Evolutionary conservation across 208 protist genomes (phyloP).

Genomic region (Borovskyia barvae): DNA sequence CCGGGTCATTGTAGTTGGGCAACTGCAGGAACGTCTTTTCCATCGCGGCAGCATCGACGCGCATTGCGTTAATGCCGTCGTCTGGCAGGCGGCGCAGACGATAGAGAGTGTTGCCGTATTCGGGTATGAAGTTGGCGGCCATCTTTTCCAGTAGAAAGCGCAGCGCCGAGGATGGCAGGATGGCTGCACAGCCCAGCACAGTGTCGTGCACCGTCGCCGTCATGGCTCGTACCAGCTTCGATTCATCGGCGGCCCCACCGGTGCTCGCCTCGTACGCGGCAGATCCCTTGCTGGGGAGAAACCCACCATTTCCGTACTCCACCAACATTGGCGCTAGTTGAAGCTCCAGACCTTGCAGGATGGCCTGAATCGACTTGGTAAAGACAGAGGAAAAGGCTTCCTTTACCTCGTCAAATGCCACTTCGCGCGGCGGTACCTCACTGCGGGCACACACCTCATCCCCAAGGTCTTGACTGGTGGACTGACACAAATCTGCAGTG

Average conservation of each 20-base stretch:
- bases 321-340: slow-evolving; percentile 50
- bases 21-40: slow-evolving; percentile 80
- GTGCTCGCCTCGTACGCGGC: slow-evolving; percentile 8
- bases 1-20: slow-evolving; percentile 86
- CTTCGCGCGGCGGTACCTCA: slow-evolving; percentile 60
- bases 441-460: slow-evolving; percentile 73
- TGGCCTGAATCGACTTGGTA: slow-evolving; percentile 53
- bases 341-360: slow-evolving; percentile 63
- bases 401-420: slow-evolving; percentile 70
- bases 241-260: slow-evolving; percentile 48
- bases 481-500: slow-evolving; percentile 82
- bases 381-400: slow-evolving; percentile 79
- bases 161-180: slow-evolving; percentile 55
- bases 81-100: slow-evolving; percentile 49
- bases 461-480: slow-evolving; percentile 69
- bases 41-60: slow-evolving; percentile 72
- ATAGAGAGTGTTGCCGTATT: slow-evolving; percentile 73
- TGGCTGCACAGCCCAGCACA: slow-evolving; percentile 58
- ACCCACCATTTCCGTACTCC: slow-evolving; percentile 70
- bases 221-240: slow-evolving; percentile 57
- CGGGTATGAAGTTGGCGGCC: slow-evolving; percentile 62
- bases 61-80: slow-evolving; percentile 63
- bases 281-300: slow-evolving; percentile 19
- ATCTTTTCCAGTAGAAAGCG: slow-evolving; percentile 87
- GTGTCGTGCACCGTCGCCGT: slow-evolving; percentile 56